Conservation (phyloP, 441 rosid species). For the Melastoma candidum region DNA sequence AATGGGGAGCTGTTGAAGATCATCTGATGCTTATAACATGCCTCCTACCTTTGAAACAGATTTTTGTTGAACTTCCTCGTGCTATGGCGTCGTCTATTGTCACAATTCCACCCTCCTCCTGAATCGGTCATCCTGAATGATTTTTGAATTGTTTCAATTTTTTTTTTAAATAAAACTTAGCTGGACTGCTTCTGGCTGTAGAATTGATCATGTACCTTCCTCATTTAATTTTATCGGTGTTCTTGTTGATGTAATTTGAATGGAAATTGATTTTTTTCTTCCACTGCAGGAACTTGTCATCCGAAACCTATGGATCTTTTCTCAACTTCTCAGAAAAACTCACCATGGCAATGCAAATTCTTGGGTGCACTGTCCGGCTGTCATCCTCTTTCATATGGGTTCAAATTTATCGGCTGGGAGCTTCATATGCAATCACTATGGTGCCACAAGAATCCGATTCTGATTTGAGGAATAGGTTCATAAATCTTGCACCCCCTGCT, state of each 20-base stretch:
- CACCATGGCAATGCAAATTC: conserved; percentile 70
- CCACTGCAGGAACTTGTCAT: conserved; percentile 48
- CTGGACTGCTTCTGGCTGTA: no score
- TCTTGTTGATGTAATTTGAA: neutral
- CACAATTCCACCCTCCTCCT: no score
- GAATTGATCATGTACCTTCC: neutral
- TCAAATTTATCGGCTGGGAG: conserved; percentile 85
- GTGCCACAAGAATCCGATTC: conserved; percentile 53
- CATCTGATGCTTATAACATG: no score
- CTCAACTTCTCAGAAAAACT: conserved; percentile 71
- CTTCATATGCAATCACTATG: conserved; percentile 30
- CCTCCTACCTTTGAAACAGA: no score
- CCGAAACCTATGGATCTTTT: conserved; percentile 31
- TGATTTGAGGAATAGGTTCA: conserved; percentile 67
- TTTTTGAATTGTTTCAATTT: no score
- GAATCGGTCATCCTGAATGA: no score
- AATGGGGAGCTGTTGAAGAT: no score
- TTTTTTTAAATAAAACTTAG: no score
- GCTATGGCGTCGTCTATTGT: no score
- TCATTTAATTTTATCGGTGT: neutral
- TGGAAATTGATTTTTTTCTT: conserved; percentile 1
- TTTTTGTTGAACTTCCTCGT: no score
- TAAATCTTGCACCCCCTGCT: conserved; percentile 47
- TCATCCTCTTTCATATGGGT: conserved; percentile 79
- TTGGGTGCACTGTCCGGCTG: conserved; percentile 69